Base-by-base conservation (phyloP, 768 basidiomycete species). In the Amanita pallidorosea region DNA sequence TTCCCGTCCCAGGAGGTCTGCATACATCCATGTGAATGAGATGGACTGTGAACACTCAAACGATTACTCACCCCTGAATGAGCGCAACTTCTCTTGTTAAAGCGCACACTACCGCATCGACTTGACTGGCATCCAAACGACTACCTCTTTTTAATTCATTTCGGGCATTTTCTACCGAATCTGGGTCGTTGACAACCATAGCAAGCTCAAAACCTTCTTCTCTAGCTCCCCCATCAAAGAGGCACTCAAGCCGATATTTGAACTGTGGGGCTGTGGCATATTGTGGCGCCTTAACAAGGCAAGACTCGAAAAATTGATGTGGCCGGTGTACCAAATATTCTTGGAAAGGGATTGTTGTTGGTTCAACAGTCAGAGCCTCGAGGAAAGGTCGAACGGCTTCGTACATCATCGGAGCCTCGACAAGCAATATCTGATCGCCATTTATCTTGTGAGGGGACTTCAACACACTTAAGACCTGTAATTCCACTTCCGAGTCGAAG, bases 1-100 rank as follows among this genome's bases (percentile, higher is more conserved):
- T 87, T 54, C 86, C 87, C 0, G 86, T 88, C 1, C 86, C 87
- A 1, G 86, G 87, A 22, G 86, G 86, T 41, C 84, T 85, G 52
- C 3, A 34, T 3, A 51, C 23, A 45, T 27, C 20, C 25, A n/a
- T n/a, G 48, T 41, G 23, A 56, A n/a, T 51, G 22, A 29, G 44
- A 18, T 23, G 50, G 49, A 2, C 23, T 13, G 48, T 13, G 25
- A 36, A 38, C 3, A 44, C 15, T 0, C 13, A 33, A 4, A 29
- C 51, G 43, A 7, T 17, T 34, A 44, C 49, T 33, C 57, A 85
- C 81, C 87, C 88, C 65, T 89, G 85, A 35, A 90, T 83, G 43
- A 89, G 63, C 0, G 76, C 68, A 0, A 88, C 60, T 56, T 87
- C 82, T 45, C 77, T 64, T 0, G 71, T 75, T 33, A 88, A 60